Base-by-base conservation (phyloP, 164 flowering plant genomes). In the Stephania japonica region DNA sequence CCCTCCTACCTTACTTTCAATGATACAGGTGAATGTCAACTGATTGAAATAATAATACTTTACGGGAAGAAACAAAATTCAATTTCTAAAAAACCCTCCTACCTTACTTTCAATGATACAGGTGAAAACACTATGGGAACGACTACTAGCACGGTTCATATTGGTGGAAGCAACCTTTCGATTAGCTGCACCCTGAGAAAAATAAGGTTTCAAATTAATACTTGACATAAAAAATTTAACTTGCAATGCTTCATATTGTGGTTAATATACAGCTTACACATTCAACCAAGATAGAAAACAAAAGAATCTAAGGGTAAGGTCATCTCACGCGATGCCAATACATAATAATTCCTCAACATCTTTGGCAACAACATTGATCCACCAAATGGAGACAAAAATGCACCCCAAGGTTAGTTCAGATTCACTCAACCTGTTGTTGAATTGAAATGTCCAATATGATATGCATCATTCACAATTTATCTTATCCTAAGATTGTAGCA, bases 61-160 rank as follows among this genome's bases (percentile, higher is more conserved):
- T 24, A 9, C 32, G 24, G 4, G 14, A 26, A 32, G 27, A 16
- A 19, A 42, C 38, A 66, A 21, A 23, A 16, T 47, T 26, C 18
- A 44, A 21, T 62, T 42, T 6, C 11, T 41, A 47, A 47, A 16
- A 7, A 6, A 5, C 27, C 3, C 38, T 78, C 84, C 77, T 74
- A 90, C 99, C 88, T 92, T 87, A 73, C 99, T 93, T 75, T 96
- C 98, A 74, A 93, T 87, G 19, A 81, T 78, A 77, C 98, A 96
- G 26, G 98, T 93, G 80, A 93, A 96, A 69, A 93, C 98, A 85
- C 98, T 96, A 67, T 92, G 99, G 65, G 99, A 96, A 70, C 99
- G 94, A 78, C 99, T 96, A 72, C 99, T 96, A 24, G 97, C 98
- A 84, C 82, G 97, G 78, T 96, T 96, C 99, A 96, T 96, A 76